Evolutionary conservation across 2,329 filamentous ascomycete genomes (phyloP).

Genomic region (Calonectria pteridis): DNA sequence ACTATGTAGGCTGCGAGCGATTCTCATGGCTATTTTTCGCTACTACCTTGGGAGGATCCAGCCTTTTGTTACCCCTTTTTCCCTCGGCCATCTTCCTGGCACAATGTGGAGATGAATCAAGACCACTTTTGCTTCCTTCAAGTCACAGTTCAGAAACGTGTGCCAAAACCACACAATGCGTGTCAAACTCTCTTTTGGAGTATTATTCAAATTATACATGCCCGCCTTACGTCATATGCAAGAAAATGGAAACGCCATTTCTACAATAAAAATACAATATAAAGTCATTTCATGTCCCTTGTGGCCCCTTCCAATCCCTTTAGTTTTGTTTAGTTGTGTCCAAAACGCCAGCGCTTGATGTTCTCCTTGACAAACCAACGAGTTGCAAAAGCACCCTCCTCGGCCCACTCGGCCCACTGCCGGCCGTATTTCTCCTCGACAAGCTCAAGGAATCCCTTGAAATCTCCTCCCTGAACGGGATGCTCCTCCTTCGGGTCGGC

Average conservation of each 20-base stretch:
- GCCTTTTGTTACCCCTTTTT: too few relatives aligned
- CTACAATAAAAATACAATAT: not conserved
- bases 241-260: not conserved
- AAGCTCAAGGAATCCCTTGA: not conserved
- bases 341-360: constrained; percentile 50
- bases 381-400: constrained; percentile 49
- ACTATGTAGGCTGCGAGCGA: too few relatives aligned
- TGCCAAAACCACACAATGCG: not conserved
- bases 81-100: too few relatives aligned
- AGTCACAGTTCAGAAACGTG: not conserved
- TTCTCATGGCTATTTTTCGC: too few relatives aligned
- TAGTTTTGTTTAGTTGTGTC: not conserved
- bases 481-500: not conserved
- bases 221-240: not conserved
- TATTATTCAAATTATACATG: not conserved
- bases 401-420: constrained; percentile 47
- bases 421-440: constrained; percentile 21
- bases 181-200: not conserved
- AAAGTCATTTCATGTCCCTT: not conserved
- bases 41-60: too few relatives aligned
- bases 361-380: constrained; percentile 53
- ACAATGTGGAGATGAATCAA: too few relatives aligned
- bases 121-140: accelerated
- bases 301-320: not conserved
- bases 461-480: not conserved